Percentiles rank a stretch among this genome's conserved stretches.
Evolutionary conservation across 495 filamentous ascomycete genomes (phyloP).

Genomic region (Margaritispora aquatica): DNA sequence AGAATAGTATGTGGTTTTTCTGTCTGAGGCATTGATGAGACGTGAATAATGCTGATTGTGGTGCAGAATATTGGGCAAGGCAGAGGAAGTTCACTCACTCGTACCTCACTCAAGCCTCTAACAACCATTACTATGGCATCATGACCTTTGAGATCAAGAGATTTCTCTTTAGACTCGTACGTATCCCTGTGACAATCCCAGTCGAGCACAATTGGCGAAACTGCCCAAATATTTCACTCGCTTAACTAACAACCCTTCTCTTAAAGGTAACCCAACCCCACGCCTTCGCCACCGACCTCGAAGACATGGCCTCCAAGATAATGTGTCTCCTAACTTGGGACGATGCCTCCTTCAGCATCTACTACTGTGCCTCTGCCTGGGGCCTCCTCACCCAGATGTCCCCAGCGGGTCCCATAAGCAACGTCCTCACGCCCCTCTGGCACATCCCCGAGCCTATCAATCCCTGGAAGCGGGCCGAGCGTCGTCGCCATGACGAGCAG

Average conservation of each 20-base stretch:
- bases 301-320: neutral
- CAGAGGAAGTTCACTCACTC: neutral
- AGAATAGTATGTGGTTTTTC: slow-evolving; percentile 2
- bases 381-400: neutral
- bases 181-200: too few species aligned
- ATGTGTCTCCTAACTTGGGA: neutral
- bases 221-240: too few species aligned
- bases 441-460: neutral
- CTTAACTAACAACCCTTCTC: too few species aligned
- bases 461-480: slow-evolving; percentile 1
- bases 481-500: neutral
- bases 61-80: slow-evolving; percentile 16
- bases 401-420: slow-evolving; percentile 12
- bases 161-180: neutral
- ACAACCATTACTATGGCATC: slow-evolving; percentile 12
- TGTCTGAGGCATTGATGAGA: too few species aligned
- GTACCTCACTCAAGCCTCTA: slow-evolving; percentile 25
- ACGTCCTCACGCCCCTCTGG: neutral
- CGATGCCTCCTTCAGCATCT: neutral
- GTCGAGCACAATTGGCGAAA: too few species aligned
- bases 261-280: too few species aligned
- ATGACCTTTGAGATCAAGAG: slow-evolving; percentile 5
- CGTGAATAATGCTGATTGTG: neutral
- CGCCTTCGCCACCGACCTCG: neutral
- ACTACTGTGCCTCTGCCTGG: neutral